Base-by-base conservation (phyloP, 495 filamentous ascomycete species). In the Friedmanniomyces endolithicus region DNA sequence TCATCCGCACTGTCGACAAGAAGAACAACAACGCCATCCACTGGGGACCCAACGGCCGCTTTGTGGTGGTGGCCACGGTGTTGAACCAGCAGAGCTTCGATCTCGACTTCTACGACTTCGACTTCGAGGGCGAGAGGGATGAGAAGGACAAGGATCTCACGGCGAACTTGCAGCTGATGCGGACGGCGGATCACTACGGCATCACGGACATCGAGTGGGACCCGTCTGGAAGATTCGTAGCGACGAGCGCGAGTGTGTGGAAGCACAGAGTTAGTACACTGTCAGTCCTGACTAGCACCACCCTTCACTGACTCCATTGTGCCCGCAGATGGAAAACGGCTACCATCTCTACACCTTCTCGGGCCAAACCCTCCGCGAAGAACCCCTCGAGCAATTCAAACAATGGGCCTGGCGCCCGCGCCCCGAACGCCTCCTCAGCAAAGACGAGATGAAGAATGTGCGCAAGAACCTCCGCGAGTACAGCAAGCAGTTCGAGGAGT, bases 11-110 rank as follows among this genome's bases (percentile, higher is more conserved):
- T 0, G 76, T 94, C 20, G 92, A 98, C 61, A 95, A 95, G 81
- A 96, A 95, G 79, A 98, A 89, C 70, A 94, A 83, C 78, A 98
- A 98, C 65, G 94, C 86, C 50, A 97, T 98, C 65, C 95, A 95
- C 80, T 98, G 92, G 92, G 94, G 88, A n/a, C 92, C 92, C 14
- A 88, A 86, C 74, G 92, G 92, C 16, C 82, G 92, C 17, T 96
- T 98, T 65, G 89, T 95, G 43, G 80, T 95, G 40, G 80, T 98
- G 14, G 92, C 87, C 22, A 92, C 92, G 1, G 85, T 98, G 14
- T 82, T 87, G 73, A 94, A 87, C 55, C 82, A 87, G 66, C 85
- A 94, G 71, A 87, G 78, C 73, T 94, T 87, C 61, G 92, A 98
- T 52, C 79, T 98, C 57, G 92, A 98, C 63, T 98, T 98, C 75